phyloP scores from a whole-genome alignment of 2,329 filamentous ascomycete genomes.

The Colletotrichum zoysiae region DNA sequence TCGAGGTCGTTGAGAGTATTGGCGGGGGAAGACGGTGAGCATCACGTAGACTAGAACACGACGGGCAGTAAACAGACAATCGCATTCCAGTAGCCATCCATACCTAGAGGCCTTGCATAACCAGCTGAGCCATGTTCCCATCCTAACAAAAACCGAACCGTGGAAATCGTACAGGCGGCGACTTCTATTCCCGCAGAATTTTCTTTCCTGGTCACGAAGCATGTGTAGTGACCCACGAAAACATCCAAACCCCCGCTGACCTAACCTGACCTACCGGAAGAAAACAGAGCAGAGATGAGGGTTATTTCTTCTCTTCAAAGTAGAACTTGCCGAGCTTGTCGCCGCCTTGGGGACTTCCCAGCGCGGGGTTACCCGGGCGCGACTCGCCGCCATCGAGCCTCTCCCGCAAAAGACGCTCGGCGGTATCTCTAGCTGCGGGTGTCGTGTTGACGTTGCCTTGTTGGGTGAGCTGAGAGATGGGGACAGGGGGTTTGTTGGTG shows the following conservation, averaged over 20 bases:
- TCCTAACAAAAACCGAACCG: slow-evolving; percentile 9
- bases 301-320: slow-evolving; percentile 64
- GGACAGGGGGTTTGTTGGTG: slow-evolving; percentile 69
- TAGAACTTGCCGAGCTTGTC: slow-evolving; percentile 69
- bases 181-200: neutral
- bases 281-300: neutral
- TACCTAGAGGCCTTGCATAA: slow-evolving; percentile 21
- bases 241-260: neutral
- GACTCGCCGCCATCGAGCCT: slow-evolving; percentile 66
- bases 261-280: neutral
- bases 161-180: slow-evolving; percentile 27
- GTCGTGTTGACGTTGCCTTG: slow-evolving; percentile 45
- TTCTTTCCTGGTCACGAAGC: neutral
- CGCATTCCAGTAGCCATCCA: slow-evolving; percentile 34
- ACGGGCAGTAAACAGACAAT: neutral
- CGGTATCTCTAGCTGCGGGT: slow-evolving; percentile 62
- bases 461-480: slow-evolving; percentile 53
- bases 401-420: slow-evolving; percentile 74
- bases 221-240: neutral
- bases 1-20: no score
- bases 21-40: neutral
- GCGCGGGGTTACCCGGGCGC: slow-evolving; percentile 51
- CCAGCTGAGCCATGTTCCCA: slow-evolving; percentile 18
- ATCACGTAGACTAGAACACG: neutral
- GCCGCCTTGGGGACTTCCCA: slow-evolving; percentile 59